phyloP scores from a whole-genome alignment of 208 protist genomes.

The Wallacemonas sp. region DNA sequence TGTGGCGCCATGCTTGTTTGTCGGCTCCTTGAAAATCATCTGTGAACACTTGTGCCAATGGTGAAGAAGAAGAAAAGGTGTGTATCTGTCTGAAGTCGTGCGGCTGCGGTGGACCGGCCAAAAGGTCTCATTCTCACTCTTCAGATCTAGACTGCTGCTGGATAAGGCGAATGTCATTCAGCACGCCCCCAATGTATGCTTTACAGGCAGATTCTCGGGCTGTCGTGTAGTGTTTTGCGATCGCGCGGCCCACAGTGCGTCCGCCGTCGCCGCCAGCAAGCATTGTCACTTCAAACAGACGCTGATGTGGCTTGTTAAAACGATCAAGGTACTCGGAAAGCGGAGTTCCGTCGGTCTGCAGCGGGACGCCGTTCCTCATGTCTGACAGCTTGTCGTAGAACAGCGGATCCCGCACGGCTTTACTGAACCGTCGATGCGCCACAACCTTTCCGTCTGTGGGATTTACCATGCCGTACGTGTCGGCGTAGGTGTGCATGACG shows the following conservation, averaged over 20 bases:
- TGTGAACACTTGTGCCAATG: too few species aligned
- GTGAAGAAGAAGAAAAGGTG: too few species aligned
- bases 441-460: constrained; percentile 65
- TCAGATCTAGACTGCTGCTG: constrained; percentile 1
- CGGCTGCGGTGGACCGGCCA: background rate
- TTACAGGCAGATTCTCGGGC: constrained; percentile 65
- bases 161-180: constrained; percentile 43
- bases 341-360: constrained; percentile 58
- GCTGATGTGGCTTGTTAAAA: constrained; percentile 43
- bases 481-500: constrained; percentile 42
- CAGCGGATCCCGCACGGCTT: constrained; percentile 65
- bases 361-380: constrained; percentile 73
- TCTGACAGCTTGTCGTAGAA: constrained; percentile 83
- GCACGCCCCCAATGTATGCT: constrained; percentile 60
- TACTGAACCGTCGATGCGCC: constrained; percentile 53
- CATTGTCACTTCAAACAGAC: constrained; percentile 83
- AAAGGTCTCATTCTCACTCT: too few species aligned
- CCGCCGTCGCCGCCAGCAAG: constrained; percentile 31
- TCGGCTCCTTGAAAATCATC: too few species aligned
- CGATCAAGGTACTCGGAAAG: constrained; percentile 49
- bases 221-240: constrained; percentile 60
- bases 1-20: too few species aligned
- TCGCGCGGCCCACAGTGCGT: constrained; percentile 49
- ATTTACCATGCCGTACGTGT: constrained; percentile 57
- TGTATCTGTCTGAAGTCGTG: too few species aligned